Evolutionary conservation across 331 rosid species (phyloP).

Genomic region (Ulmus americana): DNA sequence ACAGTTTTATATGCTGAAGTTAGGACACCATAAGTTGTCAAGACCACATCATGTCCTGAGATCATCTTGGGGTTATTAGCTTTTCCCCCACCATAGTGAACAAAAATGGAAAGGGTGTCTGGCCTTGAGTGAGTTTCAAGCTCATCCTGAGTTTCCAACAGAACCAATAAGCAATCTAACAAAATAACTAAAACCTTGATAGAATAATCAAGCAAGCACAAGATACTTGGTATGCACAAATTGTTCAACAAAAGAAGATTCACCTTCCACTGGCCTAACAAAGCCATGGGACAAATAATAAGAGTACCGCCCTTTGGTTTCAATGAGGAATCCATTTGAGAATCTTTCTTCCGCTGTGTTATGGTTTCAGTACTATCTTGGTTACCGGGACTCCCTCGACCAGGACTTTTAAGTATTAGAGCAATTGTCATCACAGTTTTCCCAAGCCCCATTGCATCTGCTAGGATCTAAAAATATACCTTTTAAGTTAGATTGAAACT

Average conservation of each 20-base stretch:
- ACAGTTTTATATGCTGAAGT: constrained; percentile 50
- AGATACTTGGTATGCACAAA: not conserved
- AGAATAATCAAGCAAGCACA: not conserved
- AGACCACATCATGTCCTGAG: constrained; percentile 60
- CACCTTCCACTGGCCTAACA: constrained; percentile 90
- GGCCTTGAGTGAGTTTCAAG: constrained; percentile 65
- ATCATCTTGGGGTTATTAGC: constrained; percentile 43
- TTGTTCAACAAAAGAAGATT: constrained; percentile 6
- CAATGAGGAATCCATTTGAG: constrained; percentile 6
- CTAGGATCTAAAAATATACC: constrained; percentile 47
- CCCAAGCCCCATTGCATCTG: constrained; percentile 96
- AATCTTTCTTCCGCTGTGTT: constrained; percentile 26
- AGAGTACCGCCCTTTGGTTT: constrained; percentile 67
- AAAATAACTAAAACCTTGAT: not conserved
- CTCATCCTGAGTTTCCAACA: constrained; percentile 56
- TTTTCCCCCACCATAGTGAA: constrained; percentile 77
- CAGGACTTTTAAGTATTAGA: constrained; percentile 53
- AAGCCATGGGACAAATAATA: constrained; percentile 84
- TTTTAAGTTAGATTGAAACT: constrained; percentile 8
- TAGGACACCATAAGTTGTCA: constrained; percentile 78
- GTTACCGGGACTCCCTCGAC: constrained; percentile 30
- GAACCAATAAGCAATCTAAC: constrained; percentile 20
- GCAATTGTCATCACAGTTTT: constrained; percentile 91
- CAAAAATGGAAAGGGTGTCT: constrained; percentile 57
- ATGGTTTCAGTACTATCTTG: constrained; percentile 14